Conservation (phyloP, 495 filamentous ascomycete species). For the Penicillium nucicola region DNA sequence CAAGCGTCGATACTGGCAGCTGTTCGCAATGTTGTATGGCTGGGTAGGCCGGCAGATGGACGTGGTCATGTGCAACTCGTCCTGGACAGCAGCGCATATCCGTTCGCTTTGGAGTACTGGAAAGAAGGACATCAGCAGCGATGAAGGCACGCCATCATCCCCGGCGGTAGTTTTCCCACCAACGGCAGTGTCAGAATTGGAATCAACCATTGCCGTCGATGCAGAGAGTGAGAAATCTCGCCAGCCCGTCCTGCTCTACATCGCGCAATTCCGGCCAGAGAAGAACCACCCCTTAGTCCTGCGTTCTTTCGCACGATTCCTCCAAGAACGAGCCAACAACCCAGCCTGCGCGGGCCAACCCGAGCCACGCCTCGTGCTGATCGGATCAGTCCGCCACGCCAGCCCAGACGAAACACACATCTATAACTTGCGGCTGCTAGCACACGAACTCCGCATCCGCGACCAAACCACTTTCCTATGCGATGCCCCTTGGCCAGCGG, state of each 20-base stretch:
- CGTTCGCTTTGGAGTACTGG: constrained; percentile 68
- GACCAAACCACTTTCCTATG: constrained; percentile 81
- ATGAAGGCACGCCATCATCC: constrained; percentile 22
- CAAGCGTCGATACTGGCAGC: constrained; percentile 81
- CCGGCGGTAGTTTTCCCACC: constrained; percentile 81
- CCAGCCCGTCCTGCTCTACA: constrained; percentile 74
- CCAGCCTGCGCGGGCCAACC: constrained; percentile 33
- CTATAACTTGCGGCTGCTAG: constrained; percentile 84
- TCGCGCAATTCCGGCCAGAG: constrained; percentile 95
- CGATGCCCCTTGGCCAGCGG: constrained; percentile 82
- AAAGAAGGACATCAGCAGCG: constrained; percentile 27
- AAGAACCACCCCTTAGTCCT: constrained; percentile 90
- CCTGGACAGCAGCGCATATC: constrained; percentile 89
- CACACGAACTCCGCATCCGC: constrained; percentile 81
- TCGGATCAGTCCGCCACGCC: constrained; percentile 83
- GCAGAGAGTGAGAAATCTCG: constrained; percentile 62
- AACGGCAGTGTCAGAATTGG: constrained; percentile 80
- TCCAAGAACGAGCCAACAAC: constrained; percentile 45
- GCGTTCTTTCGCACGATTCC: constrained; percentile 74
- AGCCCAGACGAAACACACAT: constrained; percentile 78
- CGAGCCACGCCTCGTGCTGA: constrained; percentile 62
- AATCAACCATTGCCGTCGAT: constrained; percentile 65
- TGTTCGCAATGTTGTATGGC: constrained; percentile 79
- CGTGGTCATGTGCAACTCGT: constrained; percentile 94
- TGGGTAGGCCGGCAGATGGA: constrained; percentile 78